These are phyloP conservation scores for Rhizodiscina lignyota DNA, from an alignment of 495 filamentous ascomycete genomes.

Conservation along the genomic window DNA sequence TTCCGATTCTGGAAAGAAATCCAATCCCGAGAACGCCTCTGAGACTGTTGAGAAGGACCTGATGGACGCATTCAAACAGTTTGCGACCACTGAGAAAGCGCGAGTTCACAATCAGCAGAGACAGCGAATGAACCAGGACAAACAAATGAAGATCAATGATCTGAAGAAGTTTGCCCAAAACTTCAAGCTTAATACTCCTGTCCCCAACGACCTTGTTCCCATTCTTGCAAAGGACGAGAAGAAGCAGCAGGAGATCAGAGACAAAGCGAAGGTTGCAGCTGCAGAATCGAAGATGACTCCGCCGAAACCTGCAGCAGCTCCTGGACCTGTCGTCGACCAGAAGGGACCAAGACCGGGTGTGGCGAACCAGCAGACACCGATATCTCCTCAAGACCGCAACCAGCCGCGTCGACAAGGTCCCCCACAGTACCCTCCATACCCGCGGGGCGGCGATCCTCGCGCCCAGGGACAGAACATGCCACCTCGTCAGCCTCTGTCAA, in stretches of 20 bases:
- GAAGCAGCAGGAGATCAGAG: constrained; percentile 85
- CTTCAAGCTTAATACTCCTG: constrained; percentile 85
- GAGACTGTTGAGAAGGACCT: constrained; percentile 66
- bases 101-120: constrained; percentile 56
- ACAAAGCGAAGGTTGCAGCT: constrained; percentile 40
- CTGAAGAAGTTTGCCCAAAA: constrained; percentile 84
- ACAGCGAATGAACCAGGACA: constrained; percentile 50
- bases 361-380: no score
- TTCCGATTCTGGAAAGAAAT: no score
- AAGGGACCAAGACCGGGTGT: no score
- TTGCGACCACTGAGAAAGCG: constrained; percentile 61
- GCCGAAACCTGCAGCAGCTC: constrained; percentile 18
- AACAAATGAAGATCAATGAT: constrained; percentile 80
- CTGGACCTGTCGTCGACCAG: constrained; percentile 15
- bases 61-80: constrained; percentile 62
- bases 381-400: no score
- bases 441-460: no score
- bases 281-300: constrained; percentile 38
- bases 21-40: constrained; percentile 51
- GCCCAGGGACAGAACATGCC: no score
- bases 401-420: background rate
- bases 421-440: no score
- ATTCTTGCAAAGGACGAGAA: constrained; percentile 89
- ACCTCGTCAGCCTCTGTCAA: no score
- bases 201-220: constrained; percentile 78